Percentiles rank a stretch among this genome's conserved stretches.
Conservation (phyloP, 2,329 filamentous ascomycete species). For the Mycosphaerelloides madeirae region DNA sequence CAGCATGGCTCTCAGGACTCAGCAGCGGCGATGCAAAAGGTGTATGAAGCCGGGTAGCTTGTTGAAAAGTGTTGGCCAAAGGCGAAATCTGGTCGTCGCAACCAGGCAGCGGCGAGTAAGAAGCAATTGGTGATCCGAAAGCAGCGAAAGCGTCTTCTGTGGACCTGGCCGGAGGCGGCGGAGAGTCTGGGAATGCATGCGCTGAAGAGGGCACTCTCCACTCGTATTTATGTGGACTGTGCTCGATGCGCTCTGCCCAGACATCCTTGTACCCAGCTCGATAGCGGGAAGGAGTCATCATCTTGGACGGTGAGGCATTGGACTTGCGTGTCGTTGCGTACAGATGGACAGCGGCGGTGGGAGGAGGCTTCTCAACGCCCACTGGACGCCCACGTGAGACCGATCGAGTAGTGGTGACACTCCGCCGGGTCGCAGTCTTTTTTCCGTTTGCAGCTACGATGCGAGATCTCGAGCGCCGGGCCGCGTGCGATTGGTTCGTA, state of each 20-base stretch:
- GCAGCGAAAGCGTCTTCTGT: constrained; percentile 34
- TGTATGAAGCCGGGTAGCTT: constrained; percentile 28
- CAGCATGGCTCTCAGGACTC: constrained; percentile 17
- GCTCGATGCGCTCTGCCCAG: constrained; percentile 51
- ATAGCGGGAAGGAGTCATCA: constrained; percentile 52
- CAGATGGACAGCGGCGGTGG: constrained; percentile 17
- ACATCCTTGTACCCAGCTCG: constrained; percentile 41
- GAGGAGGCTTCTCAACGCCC: constrained; percentile 29
- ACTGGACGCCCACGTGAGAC: constrained; percentile 31
- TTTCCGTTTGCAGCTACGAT: constrained; percentile 30
- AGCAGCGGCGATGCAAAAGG: constrained; percentile 27
- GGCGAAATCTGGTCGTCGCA: constrained; percentile 30
- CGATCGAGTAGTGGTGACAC: constrained; percentile 26
- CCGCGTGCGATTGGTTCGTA: constrained; percentile 27
- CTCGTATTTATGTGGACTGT: constrained; percentile 44
- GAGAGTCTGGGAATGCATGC: constrained; percentile 38
- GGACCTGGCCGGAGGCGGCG: constrained; percentile 42
- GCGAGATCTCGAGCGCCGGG: constrained; percentile 24
- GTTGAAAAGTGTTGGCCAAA: constrained; percentile 29
- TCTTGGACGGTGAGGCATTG: constrained; percentile 40
- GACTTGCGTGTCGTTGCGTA: constrained; percentile 27
- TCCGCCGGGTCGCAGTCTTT: constrained; percentile 22
- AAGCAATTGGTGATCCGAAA: constrained; percentile 25
- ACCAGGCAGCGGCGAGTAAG: constrained; percentile 16
- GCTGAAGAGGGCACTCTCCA: constrained; percentile 42